Base-by-base conservation (phyloP, 2,329 filamentous ascomycete genomes). In the Thelonectria rubi region DNA sequence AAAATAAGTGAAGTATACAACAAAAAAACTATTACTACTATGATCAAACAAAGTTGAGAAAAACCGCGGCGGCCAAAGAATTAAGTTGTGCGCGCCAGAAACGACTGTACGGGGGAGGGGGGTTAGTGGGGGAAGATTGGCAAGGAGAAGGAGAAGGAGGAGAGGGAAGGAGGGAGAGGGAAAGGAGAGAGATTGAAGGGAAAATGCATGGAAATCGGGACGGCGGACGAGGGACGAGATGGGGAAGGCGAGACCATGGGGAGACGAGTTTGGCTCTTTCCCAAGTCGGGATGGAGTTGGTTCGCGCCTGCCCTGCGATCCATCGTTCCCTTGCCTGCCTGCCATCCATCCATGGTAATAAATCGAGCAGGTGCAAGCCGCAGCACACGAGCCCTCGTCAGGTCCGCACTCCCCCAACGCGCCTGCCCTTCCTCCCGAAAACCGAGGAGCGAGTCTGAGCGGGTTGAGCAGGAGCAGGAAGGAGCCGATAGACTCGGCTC, bases 61-160 rank as follows among this genome's bases (percentile, higher is more conserved):
- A 45, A 59, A 66, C 64, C 49, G 59, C 26, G 53, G 58, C 47
- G 17, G 45, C 47, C 54, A 57, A 67, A 65, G 66, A 59, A 70
- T 67, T 64, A 67, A 60, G 55, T 58, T 50, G 60, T 62, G 58
- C 60, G 58, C 60, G 61, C 56, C 50, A 65, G 63, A 63, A 65
- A 65, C 63, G 63, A 65, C 60, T 60, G 63, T 63, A 45, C 50
- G 60, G 63, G 45, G 39, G 30, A 24, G 40, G 34, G 39, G 52
- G 46, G 32, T 15, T 24, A 49, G 34, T 46, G 42, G 46, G 51
- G 49, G 52, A n/a, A 14, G 12, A 17, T 20, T 42, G 32, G 26
- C 43, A 49, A 58, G 49, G 49, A 47, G 55, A 49, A 24, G 50
- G 45, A 37, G 17, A 20, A 30, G 40, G n/a, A 49, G 21, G 32